Base-by-base conservation (phyloP, 306 rosid genomes). In the Pueraria montana region DNA sequence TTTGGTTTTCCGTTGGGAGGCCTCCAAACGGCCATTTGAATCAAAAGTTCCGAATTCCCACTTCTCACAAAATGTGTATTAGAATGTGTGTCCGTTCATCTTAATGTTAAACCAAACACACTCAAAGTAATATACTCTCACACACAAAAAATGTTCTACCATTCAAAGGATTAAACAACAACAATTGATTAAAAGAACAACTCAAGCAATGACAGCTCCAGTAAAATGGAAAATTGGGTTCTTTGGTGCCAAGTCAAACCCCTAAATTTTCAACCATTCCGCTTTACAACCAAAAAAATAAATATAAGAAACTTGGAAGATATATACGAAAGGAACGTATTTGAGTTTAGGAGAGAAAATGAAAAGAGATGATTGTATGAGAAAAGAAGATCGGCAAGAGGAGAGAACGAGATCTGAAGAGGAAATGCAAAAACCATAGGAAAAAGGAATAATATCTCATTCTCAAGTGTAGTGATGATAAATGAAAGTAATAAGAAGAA, bases 401-500 rank as follows among this genome's bases (percentile, higher is more conserved):
- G 76, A 67, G 18, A 18, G 58, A 71, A 61, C 50, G 49, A 87
- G 90, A 90, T 90, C 92, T 85, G 80, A 84, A 56, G 21, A 23
- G 55, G 38, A 63, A 16, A 30, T 14, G 43, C 21, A 27, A 11
- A 59, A 21, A 24, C 4, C 63, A 56, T 8, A 21, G 30, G 14
- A 69, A 73, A 2, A 71, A 45, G 7, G 30, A 58, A 32, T 11
- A 38, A 38, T 38, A 38, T 27, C n/a, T n/a, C n/a, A n/a, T 1
- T 34, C 40, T 34, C 40, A 34, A 34, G 40, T 34, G 40, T 5
- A 5, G 40, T 34, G 40, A 34, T 34, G 7, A 7, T 34, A 34
- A 34, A 34, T 34, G n/a, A n/a, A n/a, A n/a, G n/a, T n/a, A n/a
- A n/a, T n/a, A n/a, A n/a, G n/a, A n/a, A n/a, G n/a, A n/a, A n/a